Conservation (phyloP, 1,284 basidiomycete species). For the Ustilago tritici region DNA sequence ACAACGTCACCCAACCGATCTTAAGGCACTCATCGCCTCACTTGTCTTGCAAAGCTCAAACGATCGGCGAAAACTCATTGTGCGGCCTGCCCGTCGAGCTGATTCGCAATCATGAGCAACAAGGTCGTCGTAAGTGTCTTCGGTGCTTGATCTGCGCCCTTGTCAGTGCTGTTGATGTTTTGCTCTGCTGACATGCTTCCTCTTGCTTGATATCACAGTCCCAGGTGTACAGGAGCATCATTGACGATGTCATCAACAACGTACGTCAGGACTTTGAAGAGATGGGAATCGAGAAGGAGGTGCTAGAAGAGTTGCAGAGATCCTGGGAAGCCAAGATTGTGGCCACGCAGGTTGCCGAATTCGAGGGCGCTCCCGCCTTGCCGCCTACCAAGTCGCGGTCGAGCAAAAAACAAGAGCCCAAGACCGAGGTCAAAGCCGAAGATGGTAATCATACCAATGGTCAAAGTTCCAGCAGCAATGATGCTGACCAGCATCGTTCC, state of each 20-base stretch:
- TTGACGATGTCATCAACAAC: slow-evolving; percentile 91
- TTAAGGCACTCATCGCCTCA: background rate
- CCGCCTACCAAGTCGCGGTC: slow-evolving; percentile 52
- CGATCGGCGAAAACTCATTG: background rate
- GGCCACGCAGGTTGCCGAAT: slow-evolving; percentile 91
- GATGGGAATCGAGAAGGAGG: slow-evolving; percentile 91
- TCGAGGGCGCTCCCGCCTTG: slow-evolving; percentile 75
- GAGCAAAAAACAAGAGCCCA: slow-evolving; percentile 38
- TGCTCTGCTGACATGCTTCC: slow-evolving; percentile 1
- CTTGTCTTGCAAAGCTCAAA: background rate
- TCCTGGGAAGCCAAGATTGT: slow-evolving; percentile 96
- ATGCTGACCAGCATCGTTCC: slow-evolving; percentile 36
- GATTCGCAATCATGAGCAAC: slow-evolving; percentile 52
- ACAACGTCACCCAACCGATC: too few relatives aligned
- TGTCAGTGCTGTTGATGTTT: background rate
- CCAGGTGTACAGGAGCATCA: slow-evolving; percentile 88
- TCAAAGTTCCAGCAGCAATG: slow-evolving; percentile 16
- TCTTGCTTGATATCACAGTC: slow-evolving; percentile 76
- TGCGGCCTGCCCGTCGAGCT: background rate
- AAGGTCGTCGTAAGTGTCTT: slow-evolving; percentile 53
- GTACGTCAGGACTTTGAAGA: slow-evolving; percentile 97
- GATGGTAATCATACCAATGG: slow-evolving; percentile 23
- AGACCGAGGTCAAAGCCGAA: slow-evolving; percentile 42
- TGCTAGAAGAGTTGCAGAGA: slow-evolving; percentile 87
- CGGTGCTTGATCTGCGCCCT: background rate